phyloP scores from a whole-genome alignment of 1,139 yeast genomes.

The Saccharomyces hybrid region DNA sequence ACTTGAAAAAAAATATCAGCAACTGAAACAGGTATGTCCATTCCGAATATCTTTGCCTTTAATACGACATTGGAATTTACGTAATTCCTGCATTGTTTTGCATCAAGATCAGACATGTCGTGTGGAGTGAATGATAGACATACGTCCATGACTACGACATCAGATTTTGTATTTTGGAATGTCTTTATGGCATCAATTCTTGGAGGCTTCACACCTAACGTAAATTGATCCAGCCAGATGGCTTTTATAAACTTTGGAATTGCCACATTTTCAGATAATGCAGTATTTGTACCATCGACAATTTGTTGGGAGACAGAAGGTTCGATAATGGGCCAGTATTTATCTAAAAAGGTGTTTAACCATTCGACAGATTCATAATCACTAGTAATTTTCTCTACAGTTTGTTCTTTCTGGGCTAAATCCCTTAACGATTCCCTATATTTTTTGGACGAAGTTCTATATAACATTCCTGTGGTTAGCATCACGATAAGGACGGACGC shows the following conservation, averaged over 20 bases:
- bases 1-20: conserved; percentile 60
- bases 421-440: conserved; percentile 70
- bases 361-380: conserved; percentile 94
- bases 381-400: conserved; percentile 70
- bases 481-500: conserved; percentile 76
- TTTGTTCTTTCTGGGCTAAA: conserved; percentile 76
- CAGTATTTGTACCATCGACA: conserved; percentile 76
- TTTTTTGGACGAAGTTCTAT: conserved; percentile 76
- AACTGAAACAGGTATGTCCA: conserved; percentile 56
- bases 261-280: conserved; percentile 61
- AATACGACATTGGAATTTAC: conserved; percentile 76
- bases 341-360: conserved; percentile 79
- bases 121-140: conserved; percentile 86
- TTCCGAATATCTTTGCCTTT: conserved; percentile 58
- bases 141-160: conserved; percentile 97
- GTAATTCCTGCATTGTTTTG: conserved; percentile 72
- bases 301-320: conserved; percentile 86
- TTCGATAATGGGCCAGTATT: conserved; percentile 86
- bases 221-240: conserved; percentile 79
- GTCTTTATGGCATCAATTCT: conserved; percentile 86
- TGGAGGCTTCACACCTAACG: conserved; percentile 93
- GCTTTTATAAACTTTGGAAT: conserved; percentile 78
- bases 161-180: conserved; percentile 77
- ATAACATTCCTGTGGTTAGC: conserved; percentile 52
- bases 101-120: conserved; percentile 71